These are phyloP conservation scores for Acacia melanoxylon DNA, from an alignment of 306 rosid genomes.

Conservation along the genomic window DNA sequence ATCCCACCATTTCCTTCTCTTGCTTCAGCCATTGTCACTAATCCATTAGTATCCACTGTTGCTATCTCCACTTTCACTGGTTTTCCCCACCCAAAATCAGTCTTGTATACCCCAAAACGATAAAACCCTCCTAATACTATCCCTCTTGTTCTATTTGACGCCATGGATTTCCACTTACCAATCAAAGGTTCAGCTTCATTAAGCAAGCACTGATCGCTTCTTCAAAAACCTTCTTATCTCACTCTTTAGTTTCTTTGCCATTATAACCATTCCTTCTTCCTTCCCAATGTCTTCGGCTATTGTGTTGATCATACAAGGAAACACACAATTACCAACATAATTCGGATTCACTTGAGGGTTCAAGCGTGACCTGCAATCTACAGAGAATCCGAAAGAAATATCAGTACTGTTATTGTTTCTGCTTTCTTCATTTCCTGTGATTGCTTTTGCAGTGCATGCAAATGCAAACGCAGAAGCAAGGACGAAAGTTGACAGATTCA, in stretches of 20 bases:
- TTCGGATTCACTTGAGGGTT: background rate
- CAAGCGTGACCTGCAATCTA: background rate
- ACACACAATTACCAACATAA: background rate
- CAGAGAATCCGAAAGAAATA: background rate
- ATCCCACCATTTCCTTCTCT: slow-evolving; percentile 27
- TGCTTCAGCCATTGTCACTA: slow-evolving; percentile 31
- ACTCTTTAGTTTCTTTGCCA: slow-evolving; percentile 9
- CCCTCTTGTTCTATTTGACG: background rate
- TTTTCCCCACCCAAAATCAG: slow-evolving; percentile 57
- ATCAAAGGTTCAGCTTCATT: slow-evolving; percentile 3
- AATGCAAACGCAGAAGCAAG: slow-evolving; percentile 27
- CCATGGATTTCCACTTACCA: background rate
- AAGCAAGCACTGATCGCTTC: slow-evolving; percentile 9
- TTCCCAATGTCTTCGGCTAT: background rate
- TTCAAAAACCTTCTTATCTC: background rate
- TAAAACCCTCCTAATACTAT: slow-evolving; percentile 38
- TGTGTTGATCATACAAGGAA: background rate
- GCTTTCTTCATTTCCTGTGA: background rate
- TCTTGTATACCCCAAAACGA: slow-evolving; percentile 41
- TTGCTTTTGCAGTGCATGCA: background rate
- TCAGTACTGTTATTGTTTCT: too few species aligned
- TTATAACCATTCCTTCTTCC: slow-evolving; percentile 22
- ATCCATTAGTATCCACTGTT: slow-evolving; percentile 23
- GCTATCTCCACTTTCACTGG: slow-evolving; percentile 46
- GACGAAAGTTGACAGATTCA: slow-evolving; percentile 28